Conservation (phyloP, 352 stramenopile species). For the Aphanomyces astaci region DNA sequence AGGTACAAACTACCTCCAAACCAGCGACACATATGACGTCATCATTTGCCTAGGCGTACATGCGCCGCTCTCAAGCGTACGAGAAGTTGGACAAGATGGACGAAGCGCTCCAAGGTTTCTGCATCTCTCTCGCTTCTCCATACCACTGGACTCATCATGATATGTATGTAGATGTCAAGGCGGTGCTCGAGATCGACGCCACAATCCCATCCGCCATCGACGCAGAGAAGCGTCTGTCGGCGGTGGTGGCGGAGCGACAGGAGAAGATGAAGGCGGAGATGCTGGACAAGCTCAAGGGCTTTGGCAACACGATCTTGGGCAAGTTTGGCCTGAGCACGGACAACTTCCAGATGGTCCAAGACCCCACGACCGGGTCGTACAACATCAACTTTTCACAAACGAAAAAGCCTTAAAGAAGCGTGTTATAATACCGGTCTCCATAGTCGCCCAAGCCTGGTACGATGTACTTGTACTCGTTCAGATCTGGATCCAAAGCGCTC, state of each 20-base stretch:
- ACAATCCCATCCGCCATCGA: slow-evolving; percentile 45
- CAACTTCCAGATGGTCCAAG: slow-evolving; percentile 99
- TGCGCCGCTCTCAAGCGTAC: slow-evolving; percentile 86
- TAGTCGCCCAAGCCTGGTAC: slow-evolving; percentile 95
- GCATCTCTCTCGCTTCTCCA: not conserved
- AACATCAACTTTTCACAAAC: slow-evolving; percentile 89
- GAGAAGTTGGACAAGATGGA: slow-evolving; percentile 92
- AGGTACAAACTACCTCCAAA: slow-evolving; percentile 52
- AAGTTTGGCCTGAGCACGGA: slow-evolving; percentile 99
- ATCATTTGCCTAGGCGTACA: slow-evolving; percentile 45
- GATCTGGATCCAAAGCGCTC: slow-evolving; percentile 62
- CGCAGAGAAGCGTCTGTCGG: slow-evolving; percentile 73
- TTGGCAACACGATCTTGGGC: slow-evolving; percentile 97
- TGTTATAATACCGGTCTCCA: slow-evolving; percentile 88
- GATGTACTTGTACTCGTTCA: slow-evolving; percentile 96
- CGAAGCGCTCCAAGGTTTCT: slow-evolving; percentile 50
- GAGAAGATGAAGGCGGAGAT: slow-evolving; percentile 99
- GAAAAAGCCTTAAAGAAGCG: slow-evolving; percentile 26
- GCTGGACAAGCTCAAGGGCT: slow-evolving; percentile 96
- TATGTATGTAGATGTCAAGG: slow-evolving; percentile 46
- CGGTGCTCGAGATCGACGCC: slow-evolving; percentile 90
- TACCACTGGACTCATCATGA: too few species aligned
- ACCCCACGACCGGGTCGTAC: slow-evolving; percentile 95
- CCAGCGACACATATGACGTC: too few species aligned
- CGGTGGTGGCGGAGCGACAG: slow-evolving; percentile 88